phyloP scores from a whole-genome alignment of 1,139 yeast species.

The Debaryomyces sp. region DNA sequence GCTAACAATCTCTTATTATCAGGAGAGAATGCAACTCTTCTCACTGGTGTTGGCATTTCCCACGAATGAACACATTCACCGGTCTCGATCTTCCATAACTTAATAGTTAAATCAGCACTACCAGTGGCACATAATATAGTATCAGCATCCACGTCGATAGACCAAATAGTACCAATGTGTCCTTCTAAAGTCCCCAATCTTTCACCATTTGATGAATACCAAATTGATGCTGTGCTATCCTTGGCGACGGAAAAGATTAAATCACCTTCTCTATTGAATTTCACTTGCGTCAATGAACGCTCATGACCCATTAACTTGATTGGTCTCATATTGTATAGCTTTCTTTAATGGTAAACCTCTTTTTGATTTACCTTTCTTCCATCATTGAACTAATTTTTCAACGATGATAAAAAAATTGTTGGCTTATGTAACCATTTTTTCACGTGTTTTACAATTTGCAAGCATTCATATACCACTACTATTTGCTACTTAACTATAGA shows the following conservation, averaged over 20 bases:
- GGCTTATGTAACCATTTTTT: conserved; percentile 3
- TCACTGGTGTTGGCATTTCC: conserved; percentile 81
- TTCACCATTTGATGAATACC: conserved; percentile 97
- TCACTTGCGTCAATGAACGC: conserved; percentile 89
- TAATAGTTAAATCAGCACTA: conserved; percentile 85
- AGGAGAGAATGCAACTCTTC: conserved; percentile 86
- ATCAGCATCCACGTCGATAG: conserved; percentile 80
- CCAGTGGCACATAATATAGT: conserved; percentile 80
- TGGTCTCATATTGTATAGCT: conserved; percentile 43
- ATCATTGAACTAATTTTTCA: conserved; percentile 9
- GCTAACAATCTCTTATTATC: conserved; percentile 70
- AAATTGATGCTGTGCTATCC: conserved; percentile 84
- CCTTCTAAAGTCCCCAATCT: conserved; percentile 87
- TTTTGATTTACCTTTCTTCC: not conserved
- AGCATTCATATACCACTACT: not conserved
- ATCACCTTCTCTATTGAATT: conserved; percentile 94
- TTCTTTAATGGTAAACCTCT: not conserved
- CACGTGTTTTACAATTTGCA: conserved; percentile 4
- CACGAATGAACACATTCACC: conserved; percentile 80
- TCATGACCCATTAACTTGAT: conserved; percentile 75
- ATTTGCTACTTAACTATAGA: not conserved
- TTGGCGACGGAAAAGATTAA: conserved; percentile 89
- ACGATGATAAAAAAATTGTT: conserved; percentile 11
- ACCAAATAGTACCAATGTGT: conserved; percentile 95
- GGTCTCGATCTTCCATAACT: conserved; percentile 80